These are phyloP conservation scores for Asterophora parasitica DNA, from an alignment of 768 basidiomycete genomes.

Conservation along the genomic window DNA sequence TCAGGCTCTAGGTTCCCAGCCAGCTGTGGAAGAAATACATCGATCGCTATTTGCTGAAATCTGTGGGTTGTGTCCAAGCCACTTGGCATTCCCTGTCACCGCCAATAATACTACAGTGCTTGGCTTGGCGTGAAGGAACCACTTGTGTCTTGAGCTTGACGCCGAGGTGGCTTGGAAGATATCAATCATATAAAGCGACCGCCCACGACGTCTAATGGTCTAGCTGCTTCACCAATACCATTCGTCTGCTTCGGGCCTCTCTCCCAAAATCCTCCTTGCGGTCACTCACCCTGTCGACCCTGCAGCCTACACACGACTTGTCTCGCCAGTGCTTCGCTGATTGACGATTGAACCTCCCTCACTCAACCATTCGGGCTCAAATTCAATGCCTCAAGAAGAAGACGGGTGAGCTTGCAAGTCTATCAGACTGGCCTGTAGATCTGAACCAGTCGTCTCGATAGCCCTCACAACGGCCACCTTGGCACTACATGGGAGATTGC, in stretches of 20 bases:
- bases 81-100: conserved; percentile 14
- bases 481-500: conserved; percentile 35
- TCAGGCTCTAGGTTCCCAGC: too few relatives aligned
- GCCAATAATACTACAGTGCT: neutral
- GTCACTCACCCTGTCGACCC: neutral
- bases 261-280: neutral
- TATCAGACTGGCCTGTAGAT: neutral
- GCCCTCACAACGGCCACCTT: conserved; percentile 28
- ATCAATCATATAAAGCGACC: conserved; percentile 15
- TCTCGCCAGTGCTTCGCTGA: neutral
- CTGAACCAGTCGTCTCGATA: conserved; percentile 9
- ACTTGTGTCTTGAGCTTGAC: conserved; percentile 11
- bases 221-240: neutral
- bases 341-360: neutral
- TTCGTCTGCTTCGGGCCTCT: neutral
- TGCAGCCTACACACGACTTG: neutral
- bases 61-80: too few relatives aligned
- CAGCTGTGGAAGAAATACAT: too few relatives aligned
- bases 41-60: too few relatives aligned
- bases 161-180: conserved; percentile 19
- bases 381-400: conserved; percentile 3
- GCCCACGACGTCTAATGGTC: neutral
- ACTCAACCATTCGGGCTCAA: neutral
- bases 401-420: neutral
- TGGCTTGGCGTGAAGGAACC: conserved; percentile 6